Percentiles rank a stretch among this genome's conserved stretches.
These are phyloP conservation scores for Podospora sp. DNA, from an alignment of 495 filamentous ascomycete species.

Conservation along the genomic window DNA sequence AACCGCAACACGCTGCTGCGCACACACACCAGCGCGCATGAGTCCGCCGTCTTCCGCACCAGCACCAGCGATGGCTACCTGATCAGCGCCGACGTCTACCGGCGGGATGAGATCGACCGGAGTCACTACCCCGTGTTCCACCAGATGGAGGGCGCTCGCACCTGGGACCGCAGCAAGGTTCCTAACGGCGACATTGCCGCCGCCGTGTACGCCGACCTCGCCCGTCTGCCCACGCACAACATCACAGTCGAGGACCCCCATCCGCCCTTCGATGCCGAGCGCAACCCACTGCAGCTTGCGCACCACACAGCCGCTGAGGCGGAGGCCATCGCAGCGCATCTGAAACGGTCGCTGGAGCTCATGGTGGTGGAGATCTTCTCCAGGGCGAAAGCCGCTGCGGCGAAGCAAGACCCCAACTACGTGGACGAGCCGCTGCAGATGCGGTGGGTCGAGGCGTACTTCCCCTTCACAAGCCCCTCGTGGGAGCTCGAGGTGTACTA, in stretches of 20 bases:
- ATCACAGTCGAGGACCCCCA: slow-evolving; percentile 83
- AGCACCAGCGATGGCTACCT: slow-evolving; percentile 77
- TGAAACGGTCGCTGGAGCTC: slow-evolving; percentile 86
- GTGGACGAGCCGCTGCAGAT: slow-evolving; percentile 72
- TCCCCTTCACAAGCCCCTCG: slow-evolving; percentile 92
- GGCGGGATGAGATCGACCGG: slow-evolving; percentile 90
- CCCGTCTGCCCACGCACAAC: slow-evolving; percentile 67
- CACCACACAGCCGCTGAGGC: slow-evolving; percentile 75
- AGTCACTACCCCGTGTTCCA: slow-evolving; percentile 97
- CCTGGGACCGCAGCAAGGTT: slow-evolving; percentile 75
- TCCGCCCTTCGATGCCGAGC: slow-evolving; percentile 73
- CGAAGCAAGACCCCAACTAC: slow-evolving; percentile 48
- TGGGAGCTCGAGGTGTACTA: slow-evolving; percentile 98
- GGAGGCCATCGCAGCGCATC: slow-evolving; percentile 79
- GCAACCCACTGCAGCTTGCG: slow-evolving; percentile 78
- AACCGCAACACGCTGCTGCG: slow-evolving; percentile 82
- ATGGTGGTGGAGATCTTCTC: slow-evolving; percentile 90
- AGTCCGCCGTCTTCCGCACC: slow-evolving; percentile 82
- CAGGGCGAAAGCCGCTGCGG: slow-evolving; percentile 69
- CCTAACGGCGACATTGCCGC: slow-evolving; percentile 62
- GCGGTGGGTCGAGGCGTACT: slow-evolving; percentile 95
- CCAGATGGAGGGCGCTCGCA: slow-evolving; percentile 94
- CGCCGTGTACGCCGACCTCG: slow-evolving; percentile 66
- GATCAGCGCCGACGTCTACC: slow-evolving; percentile 94
- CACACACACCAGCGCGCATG: slow-evolving; percentile 92